Conservation (phyloP, 345 rosid species). For the Trapa incisa region DNA sequence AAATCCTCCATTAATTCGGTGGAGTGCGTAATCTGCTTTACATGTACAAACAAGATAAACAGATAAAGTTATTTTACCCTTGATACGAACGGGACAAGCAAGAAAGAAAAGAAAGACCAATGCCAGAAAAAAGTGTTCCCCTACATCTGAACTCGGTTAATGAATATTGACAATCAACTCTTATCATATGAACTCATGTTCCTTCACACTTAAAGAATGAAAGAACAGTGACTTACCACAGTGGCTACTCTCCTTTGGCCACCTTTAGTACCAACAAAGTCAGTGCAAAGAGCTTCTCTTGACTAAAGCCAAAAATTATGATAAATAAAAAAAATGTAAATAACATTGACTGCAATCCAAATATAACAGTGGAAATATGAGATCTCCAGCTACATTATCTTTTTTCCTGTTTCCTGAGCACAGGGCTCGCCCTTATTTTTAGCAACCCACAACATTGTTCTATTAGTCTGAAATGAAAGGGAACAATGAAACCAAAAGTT, state of each 20-base stretch:
- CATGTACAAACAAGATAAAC: not conserved
- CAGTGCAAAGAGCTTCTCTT: not conserved
- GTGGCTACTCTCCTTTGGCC: not conserved
- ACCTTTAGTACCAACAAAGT: not conserved
- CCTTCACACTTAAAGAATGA: not conserved
- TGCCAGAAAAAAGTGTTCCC: not conserved
- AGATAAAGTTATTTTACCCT: not conserved
- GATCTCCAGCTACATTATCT: not conserved
- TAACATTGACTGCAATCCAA: not conserved
- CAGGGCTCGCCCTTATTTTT: not conserved
- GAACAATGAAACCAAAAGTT: not conserved
- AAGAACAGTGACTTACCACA: not conserved
- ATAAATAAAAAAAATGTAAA: not conserved
- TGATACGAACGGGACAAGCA: not conserved
- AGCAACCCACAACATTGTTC: not conserved
- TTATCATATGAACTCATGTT: not conserved
- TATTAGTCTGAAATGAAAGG: not conserved
- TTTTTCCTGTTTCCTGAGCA: not conserved
- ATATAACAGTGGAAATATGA: not conserved
- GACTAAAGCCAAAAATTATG: not conserved
- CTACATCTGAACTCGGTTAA: not conserved
- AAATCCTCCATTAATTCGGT: conserved; percentile 24
- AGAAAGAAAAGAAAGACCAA: not conserved
- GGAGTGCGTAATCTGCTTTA: conserved; percentile 10
- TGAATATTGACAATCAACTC: not conserved